Conservation (phyloP, 2,329 filamentous ascomycete species). For the Microdochium paspali region DNA sequence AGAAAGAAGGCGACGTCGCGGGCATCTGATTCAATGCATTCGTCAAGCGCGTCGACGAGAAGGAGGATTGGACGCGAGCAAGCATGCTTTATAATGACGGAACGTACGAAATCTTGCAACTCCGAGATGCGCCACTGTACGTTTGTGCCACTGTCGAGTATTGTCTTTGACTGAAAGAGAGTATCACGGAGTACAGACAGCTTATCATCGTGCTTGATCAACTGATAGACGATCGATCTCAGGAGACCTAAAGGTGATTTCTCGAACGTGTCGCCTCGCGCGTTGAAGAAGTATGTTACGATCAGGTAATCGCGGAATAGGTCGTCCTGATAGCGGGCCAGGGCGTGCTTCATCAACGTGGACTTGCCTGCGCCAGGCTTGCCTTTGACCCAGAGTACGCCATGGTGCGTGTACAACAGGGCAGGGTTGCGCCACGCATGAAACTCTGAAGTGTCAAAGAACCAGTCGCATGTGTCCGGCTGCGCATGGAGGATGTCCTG, state of each 20-base stretch:
- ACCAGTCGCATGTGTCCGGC: constrained; percentile 11
- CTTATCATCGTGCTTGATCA: constrained; percentile 4
- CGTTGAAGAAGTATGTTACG: constrained; percentile 11
- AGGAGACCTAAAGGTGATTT: constrained; percentile 10
- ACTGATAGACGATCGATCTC: constrained; percentile 10
- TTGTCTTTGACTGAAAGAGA: constrained; percentile 4
- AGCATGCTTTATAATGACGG: neutral
- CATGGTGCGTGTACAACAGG: constrained; percentile 6
- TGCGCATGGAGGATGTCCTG: constrained; percentile 6
- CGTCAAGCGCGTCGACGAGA: constrained; percentile 23
- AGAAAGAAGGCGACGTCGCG: constrained; percentile 20
- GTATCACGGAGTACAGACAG: constrained; percentile 2
- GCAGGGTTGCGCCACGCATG: constrained; percentile 6
- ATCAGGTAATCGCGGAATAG: constrained; percentile 4
- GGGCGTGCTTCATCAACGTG: constrained; percentile 12
- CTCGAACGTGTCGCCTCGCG: constrained; percentile 9
- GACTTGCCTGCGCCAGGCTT: constrained; percentile 17
- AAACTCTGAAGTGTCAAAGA: constrained; percentile 10
- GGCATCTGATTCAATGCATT: constrained; percentile 19
- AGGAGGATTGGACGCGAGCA: constrained; percentile 2
- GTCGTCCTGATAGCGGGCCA: constrained; percentile 1
- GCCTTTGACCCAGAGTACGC: constrained; percentile 17
- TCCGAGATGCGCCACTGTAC: neutral
- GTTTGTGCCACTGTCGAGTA: too few relatives aligned
- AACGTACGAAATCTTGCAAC: neutral